phyloP scores from a whole-genome alignment of 2,329 filamentous ascomycete species.

The Hirsutella thompsonii region DNA sequence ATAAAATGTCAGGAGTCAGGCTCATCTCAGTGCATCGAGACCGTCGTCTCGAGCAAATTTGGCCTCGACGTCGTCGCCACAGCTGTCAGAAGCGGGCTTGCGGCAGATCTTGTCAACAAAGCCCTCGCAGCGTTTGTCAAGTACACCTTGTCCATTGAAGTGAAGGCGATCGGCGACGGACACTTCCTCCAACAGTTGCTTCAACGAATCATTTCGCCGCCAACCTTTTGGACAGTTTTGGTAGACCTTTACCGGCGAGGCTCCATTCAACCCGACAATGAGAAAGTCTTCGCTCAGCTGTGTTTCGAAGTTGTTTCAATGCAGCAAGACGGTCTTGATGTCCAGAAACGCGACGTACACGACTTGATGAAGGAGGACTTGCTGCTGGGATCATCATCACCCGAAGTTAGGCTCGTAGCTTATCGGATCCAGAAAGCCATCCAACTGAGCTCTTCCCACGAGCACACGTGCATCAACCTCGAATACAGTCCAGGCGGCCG shows the following conservation, averaged over 20 bases:
- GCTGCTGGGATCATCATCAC: conserved; percentile 12
- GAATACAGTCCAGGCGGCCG: conserved; percentile 43
- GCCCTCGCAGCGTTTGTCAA: conserved; percentile 2
- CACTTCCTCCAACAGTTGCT: conserved; percentile 4
- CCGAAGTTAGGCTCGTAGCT: conserved; percentile 12
- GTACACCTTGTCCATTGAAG: conserved; percentile 1
- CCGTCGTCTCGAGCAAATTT: conserved; percentile 1
- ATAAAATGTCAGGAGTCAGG: conserved; percentile 2
- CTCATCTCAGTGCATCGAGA: conserved; percentile 4
- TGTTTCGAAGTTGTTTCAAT: conserved; percentile 6
- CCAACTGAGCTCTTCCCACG: conserved; percentile 12
- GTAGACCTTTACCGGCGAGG: neutral
- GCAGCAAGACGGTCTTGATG: neutral
- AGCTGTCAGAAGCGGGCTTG: conserved; percentile 6
- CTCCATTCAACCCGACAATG: neutral
- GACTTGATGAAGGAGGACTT: conserved; percentile 11
- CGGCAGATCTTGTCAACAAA: neutral
- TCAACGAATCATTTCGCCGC: conserved; percentile 4
- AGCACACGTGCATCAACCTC: neutral
- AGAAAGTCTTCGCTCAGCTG: conserved; percentile 7
- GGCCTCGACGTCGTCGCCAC: conserved; percentile 4
- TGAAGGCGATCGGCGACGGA: conserved; percentile 5
- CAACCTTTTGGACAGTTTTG: conserved; percentile 5
- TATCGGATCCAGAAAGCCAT: conserved; percentile 27
- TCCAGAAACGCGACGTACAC: conserved; percentile 7